Conservation (phyloP, 768 basidiomycete species). For the Royoungia palumana region DNA sequence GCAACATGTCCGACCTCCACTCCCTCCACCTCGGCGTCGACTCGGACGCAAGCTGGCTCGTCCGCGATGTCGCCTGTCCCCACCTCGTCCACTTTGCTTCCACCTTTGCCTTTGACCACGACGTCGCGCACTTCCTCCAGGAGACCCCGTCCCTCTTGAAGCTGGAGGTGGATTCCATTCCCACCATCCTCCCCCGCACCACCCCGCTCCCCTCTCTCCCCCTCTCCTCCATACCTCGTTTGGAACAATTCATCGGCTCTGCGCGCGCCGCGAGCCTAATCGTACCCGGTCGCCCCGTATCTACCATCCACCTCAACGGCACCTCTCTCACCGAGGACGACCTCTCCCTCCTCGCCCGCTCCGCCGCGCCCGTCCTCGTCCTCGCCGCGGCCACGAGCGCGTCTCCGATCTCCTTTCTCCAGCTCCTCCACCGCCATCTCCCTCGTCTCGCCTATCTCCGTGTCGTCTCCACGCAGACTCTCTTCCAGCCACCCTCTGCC, state of each 20-base stretch:
- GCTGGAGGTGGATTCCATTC: constrained; percentile 50
- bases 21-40: constrained; percentile 50
- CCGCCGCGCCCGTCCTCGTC: constrained; percentile 50
- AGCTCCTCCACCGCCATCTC: constrained; percentile 52
- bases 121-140: constrained; percentile 57
- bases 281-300: constrained; percentile 64
- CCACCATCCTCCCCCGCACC: constrained; percentile 23
- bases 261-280: constrained; percentile 50
- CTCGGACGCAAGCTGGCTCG: constrained; percentile 51
- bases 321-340: constrained; percentile 57
- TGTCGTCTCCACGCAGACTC: constrained; percentile 54
- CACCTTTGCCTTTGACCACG: constrained; percentile 57
- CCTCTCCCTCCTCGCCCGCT: constrained; percentile 46
- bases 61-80: constrained; percentile 41
- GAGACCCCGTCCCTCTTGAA: constrained; percentile 52
- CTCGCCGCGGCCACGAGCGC: constrained; percentile 59
- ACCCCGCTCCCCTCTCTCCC: constrained; percentile 25
- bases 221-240: constrained; percentile 36
- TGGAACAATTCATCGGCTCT: constrained; percentile 63
- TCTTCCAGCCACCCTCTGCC: constrained; percentile 47
- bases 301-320: constrained; percentile 59
- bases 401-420: constrained; percentile 55
- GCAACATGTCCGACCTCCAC: constrained; percentile 57
- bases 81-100: constrained; percentile 54
- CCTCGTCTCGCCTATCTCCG: constrained; percentile 63